These are phyloP conservation scores for Paramecium primaurelia DNA, from an alignment of 73 alveolate species.

Conservation along the genomic window DNA sequence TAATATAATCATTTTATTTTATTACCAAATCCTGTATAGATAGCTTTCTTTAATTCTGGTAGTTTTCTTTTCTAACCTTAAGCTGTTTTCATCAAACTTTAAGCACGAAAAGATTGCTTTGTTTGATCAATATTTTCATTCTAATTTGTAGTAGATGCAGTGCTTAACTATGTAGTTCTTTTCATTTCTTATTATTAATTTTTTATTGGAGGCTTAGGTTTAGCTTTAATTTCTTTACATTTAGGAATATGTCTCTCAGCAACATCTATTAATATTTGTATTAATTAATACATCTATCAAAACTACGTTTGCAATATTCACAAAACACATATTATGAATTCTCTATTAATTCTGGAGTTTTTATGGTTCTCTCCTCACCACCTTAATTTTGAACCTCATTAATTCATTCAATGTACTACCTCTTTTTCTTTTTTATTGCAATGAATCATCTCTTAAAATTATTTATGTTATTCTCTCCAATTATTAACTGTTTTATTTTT, in stretches of 20 bases:
- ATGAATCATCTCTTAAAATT: conserved; percentile 16
- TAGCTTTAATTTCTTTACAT: conserved; percentile 55
- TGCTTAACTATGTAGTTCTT: background rate
- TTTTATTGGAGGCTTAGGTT: conserved; percentile 64
- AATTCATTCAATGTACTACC: background rate
- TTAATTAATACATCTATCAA: background rate
- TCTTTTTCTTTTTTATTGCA: background rate
- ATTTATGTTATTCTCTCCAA: conserved; percentile 22
- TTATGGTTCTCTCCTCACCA: background rate
- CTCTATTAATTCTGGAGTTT: background rate
- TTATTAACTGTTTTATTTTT: background rate
- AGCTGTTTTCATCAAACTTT: background rate
- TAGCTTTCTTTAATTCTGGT: background rate
- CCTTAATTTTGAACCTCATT: background rate
- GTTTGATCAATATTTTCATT: background rate
- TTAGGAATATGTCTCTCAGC: conserved; percentile 70
- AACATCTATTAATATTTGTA: background rate
- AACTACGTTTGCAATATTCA: conserved; percentile 51
- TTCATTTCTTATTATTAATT: background rate
- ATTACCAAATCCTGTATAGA: background rate
- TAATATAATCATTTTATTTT: background rate
- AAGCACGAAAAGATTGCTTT: background rate
- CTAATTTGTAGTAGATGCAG: background rate
- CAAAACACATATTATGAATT: conserved; percentile 49
- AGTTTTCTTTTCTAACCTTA: background rate